These are phyloP conservation scores for Ettlia oleoabundans DNA, from an alignment of 139 green algal genomes.

Conservation along the genomic window DNA sequence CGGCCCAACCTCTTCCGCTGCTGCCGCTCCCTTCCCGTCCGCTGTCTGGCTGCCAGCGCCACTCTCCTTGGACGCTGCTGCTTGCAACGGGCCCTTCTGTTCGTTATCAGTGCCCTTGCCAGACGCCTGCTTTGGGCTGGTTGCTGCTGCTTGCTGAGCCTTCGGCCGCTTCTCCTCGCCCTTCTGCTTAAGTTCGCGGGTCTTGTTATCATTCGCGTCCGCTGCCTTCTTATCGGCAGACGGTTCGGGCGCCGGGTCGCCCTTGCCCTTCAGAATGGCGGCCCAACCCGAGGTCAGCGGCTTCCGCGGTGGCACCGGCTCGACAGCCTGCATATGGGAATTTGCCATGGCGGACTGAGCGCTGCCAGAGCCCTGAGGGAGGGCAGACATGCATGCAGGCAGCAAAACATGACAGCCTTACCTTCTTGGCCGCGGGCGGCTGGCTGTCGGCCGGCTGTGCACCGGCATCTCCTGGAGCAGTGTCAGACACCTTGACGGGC, in stretches of 20 bases:
- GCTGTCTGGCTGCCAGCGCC: background rate
- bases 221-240: background rate
- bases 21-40: background rate
- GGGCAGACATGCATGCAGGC: constrained; percentile 3
- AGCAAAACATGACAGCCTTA: background rate
- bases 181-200: background rate
- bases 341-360: no score
- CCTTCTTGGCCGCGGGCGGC: constrained; percentile 8
- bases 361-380: background rate
- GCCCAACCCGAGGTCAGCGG: constrained; percentile 35
- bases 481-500: background rate
- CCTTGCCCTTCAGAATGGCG: constrained; percentile 36
- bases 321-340: background rate
- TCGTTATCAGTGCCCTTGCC: background rate
- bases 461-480: background rate
- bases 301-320: constrained; percentile 14
- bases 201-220: background rate
- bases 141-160: background rate
- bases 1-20: background rate
- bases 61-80: background rate
- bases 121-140: background rate
- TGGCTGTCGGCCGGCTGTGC: background rate
- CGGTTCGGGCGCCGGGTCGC: background rate
- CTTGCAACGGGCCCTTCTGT: background rate
- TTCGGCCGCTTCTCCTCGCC: background rate